A percentile compares a stretch with the other conserved stretches of the same genome.
phyloP scores from a whole-genome alignment of 208 protist genomes.

The Naegleria gruberi region DNA sequence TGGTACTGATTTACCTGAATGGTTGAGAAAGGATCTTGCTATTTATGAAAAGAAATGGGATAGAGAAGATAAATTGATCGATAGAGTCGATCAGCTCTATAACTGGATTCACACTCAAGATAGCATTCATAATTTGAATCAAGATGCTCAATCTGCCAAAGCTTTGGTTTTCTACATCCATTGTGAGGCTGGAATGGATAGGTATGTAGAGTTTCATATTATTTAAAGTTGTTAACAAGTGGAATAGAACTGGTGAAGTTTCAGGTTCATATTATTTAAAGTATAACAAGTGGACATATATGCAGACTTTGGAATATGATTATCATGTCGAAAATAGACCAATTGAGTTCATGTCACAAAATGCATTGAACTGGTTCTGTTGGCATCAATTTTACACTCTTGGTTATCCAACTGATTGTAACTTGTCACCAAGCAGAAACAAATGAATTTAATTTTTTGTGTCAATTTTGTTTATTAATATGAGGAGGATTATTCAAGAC shows the following conservation, averaged over 20 bases:
- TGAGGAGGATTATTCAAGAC: too few species aligned
- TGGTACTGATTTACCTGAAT: not conserved
- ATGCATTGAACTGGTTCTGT: not conserved
- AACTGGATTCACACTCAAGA: not conserved
- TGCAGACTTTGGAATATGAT: not conserved
- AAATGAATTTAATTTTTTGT: too few species aligned
- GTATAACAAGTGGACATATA: not conserved
- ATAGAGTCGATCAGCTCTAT: not conserved
- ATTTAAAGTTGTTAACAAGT: too few species aligned
- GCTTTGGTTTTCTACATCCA: not conserved
- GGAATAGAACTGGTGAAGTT: not conserved
- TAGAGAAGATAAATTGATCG: not conserved
- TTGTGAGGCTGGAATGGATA: slow-evolving; percentile 1
- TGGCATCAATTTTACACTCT: not conserved
- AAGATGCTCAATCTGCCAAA: too few species aligned
- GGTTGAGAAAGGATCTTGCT: not conserved
- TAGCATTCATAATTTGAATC: not conserved
- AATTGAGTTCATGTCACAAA: not conserved
- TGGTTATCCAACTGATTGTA: not conserved
- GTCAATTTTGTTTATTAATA: too few species aligned
- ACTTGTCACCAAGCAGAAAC: too few species aligned
- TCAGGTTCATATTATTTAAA: not conserved
- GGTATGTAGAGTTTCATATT: too few species aligned
- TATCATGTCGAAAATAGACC: not conserved
- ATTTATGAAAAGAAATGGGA: not conserved